phyloP scores from a whole-genome alignment of 2,329 filamentous ascomycete genomes.

The Trichoderma sp. region DNA sequence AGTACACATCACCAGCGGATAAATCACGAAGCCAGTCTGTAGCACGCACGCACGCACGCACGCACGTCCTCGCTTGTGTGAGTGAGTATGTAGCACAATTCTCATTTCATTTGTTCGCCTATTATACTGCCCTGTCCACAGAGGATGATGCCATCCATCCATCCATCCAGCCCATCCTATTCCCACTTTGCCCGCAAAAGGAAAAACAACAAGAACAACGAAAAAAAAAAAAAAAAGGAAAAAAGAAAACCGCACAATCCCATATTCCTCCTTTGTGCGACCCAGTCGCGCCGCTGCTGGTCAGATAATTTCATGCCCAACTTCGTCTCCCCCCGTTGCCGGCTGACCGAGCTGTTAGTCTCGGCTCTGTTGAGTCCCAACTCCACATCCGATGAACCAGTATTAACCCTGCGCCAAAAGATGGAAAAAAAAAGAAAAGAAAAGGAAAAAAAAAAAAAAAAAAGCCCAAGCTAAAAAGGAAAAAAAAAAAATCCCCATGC shows the following conservation, averaged over 20 bases:
- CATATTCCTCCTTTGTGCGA: neutral
- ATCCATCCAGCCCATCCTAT: neutral
- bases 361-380: conserved; percentile 14
- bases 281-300: neutral
- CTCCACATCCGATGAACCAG: conserved; percentile 10
- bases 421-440: neutral
- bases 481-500: too few species aligned
- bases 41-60: too few species aligned
- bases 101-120: conserved; percentile 5
- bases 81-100: neutral
- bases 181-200: conserved; percentile 8
- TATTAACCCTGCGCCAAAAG: conserved; percentile 6
- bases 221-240: neutral
- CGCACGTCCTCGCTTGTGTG: neutral
- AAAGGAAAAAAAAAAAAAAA: too few species aligned
- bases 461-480: neutral
- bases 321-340: neutral
- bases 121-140: neutral
- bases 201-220: neutral
- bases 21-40: neutral
- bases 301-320: conserved; percentile 15
- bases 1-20: neutral
- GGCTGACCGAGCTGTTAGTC: conserved; percentile 15
- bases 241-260: neutral
- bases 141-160: neutral